Conservation (phyloP, 2,329 filamentous ascomycete genomes). For the Graphilbum sp. region DNA sequence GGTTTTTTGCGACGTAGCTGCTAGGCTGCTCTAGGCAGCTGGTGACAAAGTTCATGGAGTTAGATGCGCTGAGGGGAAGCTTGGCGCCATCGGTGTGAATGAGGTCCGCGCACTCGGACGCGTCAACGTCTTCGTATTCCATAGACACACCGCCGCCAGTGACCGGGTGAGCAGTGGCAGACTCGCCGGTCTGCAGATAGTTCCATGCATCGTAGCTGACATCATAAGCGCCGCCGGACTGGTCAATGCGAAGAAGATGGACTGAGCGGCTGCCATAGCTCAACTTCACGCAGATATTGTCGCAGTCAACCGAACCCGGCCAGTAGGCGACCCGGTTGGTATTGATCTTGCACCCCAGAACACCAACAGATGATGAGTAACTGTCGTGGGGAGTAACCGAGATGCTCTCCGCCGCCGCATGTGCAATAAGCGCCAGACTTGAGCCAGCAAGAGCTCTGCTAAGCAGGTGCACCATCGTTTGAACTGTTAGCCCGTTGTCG, state of each 20-base stretch:
- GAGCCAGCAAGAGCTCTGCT: background rate
- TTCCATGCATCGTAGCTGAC: conserved; percentile 46
- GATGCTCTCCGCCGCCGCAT: conserved; percentile 10
- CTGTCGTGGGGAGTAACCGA: conserved; percentile 36
- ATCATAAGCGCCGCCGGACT: conserved; percentile 38
- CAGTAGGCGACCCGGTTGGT: conserved; percentile 46
- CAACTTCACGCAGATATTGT: conserved; percentile 39
- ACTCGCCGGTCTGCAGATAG: conserved; percentile 33
- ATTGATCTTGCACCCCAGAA: conserved; percentile 43
- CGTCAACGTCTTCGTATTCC: conserved; percentile 30
- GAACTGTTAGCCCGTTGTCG: too few relatives aligned
- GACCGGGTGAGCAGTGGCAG: conserved; percentile 27
- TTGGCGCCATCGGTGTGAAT: conserved; percentile 30
- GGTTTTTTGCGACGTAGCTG: conserved; percentile 36
- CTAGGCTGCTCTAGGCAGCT: conserved; percentile 24
- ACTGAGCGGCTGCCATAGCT: conserved; percentile 30
- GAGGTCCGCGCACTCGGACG: conserved; percentile 31
- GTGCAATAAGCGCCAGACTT: background rate
- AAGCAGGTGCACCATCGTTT: background rate
- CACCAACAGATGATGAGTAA: conserved; percentile 40
- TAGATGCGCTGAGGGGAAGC: conserved; percentile 36
- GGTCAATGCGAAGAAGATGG: conserved; percentile 41
- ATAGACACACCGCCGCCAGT: conserved; percentile 33
- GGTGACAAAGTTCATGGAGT: conserved; percentile 38
- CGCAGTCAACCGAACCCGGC: conserved; percentile 34